Conservation (phyloP, 805 yeast genomes). For the Candida koratica region DNA sequence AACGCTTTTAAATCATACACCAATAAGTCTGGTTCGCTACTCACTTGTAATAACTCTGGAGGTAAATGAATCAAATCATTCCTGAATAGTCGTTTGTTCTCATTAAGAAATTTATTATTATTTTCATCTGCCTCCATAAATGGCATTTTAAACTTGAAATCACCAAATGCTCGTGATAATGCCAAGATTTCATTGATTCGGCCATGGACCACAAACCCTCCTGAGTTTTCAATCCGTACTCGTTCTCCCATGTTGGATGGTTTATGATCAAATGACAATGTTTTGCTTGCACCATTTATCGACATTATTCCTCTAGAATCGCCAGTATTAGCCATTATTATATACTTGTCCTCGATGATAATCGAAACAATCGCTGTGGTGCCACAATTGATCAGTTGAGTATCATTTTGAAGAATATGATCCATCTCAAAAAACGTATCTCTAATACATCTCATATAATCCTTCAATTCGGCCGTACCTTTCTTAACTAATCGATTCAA, state of each 20-base stretch:
- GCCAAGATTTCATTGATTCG: slow-evolving; percentile 43
- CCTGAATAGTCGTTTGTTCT: slow-evolving; percentile 19
- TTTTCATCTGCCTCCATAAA: slow-evolving; percentile 24
- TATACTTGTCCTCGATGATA: slow-evolving; percentile 28
- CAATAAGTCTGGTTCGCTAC: slow-evolving; percentile 41
- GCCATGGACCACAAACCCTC: slow-evolving; percentile 34
- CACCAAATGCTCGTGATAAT: slow-evolving; percentile 44
- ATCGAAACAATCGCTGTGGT: slow-evolving; percentile 38
- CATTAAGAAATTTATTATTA: slow-evolving; percentile 30
- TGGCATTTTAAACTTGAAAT: slow-evolving; percentile 40
- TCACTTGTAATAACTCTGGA: slow-evolving; percentile 42
- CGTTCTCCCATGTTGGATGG: slow-evolving; percentile 43
- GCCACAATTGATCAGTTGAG: slow-evolving; percentile 34
- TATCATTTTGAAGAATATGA: slow-evolving; percentile 22
- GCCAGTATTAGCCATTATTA: slow-evolving; percentile 68
- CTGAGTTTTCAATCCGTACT: slow-evolving; percentile 39
- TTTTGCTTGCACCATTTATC: slow-evolving; percentile 50
- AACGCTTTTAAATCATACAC: slow-evolving; percentile 28
- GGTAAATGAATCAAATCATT: slow-evolving; percentile 33
- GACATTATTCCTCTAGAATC: slow-evolving; percentile 68
- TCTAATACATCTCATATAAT: slow-evolving; percentile 22
- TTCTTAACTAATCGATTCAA: slow-evolving; percentile 17
- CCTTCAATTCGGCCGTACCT: slow-evolving; percentile 11
- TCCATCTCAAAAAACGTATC: slow-evolving; percentile 38
- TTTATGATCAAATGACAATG: slow-evolving; percentile 42